Evolutionary conservation across 2,329 filamentous ascomycete genomes (phyloP).

Genomic region (Diaporthe eres): DNA sequence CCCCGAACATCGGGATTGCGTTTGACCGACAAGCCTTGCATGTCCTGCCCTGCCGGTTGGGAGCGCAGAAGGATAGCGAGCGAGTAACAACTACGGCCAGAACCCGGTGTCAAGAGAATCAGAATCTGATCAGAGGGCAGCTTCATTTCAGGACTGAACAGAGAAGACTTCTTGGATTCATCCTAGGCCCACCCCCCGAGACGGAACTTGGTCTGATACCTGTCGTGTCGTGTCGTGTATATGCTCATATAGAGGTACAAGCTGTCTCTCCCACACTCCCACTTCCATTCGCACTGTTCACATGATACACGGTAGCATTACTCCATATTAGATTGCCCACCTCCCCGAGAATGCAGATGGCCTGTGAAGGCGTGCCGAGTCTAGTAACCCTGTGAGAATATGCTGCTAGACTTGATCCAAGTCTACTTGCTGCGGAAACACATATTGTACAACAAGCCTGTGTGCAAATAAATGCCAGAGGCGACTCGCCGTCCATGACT

Average conservation of each 20-base stretch:
- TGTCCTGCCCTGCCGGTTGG: neutral
- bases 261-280: neutral
- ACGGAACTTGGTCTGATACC: neutral
- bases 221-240: neutral
- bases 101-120: neutral
- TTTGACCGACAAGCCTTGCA: neutral
- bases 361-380: constrained; percentile 20
- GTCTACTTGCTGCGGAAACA: neutral
- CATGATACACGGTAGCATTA: neutral
- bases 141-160: neutral
- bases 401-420: neutral
- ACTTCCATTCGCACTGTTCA: neutral
- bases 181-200: neutral
- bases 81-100: too few species aligned
- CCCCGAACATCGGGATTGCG: neutral
- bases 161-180: neutral
- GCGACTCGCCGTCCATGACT: neutral
- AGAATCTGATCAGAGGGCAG: neutral
- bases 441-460: neutral
- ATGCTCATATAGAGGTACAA: constrained; percentile 3
- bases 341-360: neutral
- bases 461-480: neutral
- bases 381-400: neutral
- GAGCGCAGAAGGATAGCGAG: neutral
- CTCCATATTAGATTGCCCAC: neutral